Evolutionary conservation across 2,329 filamentous ascomycete species (phyloP).

Genomic region (Calonectria pseudoreteaudii): DNA sequence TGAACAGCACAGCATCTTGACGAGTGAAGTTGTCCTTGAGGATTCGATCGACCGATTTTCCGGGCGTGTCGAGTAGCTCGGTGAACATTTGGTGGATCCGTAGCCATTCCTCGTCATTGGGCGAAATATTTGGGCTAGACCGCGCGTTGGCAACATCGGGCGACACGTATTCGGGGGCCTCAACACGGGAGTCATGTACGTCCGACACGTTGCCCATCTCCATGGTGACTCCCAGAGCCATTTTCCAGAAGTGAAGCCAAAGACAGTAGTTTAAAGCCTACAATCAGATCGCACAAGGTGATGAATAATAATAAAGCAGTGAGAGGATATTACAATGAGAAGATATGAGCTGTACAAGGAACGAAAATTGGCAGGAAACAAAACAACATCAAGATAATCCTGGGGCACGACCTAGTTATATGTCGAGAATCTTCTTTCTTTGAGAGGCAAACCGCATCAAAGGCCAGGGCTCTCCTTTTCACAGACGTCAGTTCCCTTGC

Average conservation of each 20-base stretch:
- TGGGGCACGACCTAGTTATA: neutral
- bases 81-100: slow-evolving; percentile 47
- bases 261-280: neutral
- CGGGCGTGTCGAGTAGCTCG: slow-evolving; percentile 35
- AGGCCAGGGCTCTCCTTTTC: neutral
- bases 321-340: neutral
- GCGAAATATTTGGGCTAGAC: slow-evolving; percentile 37
- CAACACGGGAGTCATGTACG: neutral
- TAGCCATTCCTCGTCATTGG: slow-evolving; percentile 38
- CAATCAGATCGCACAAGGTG: too few species aligned
- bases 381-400: neutral
- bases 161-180: neutral
- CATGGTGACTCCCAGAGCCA: neutral
- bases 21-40: slow-evolving; percentile 48
- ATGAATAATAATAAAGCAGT: too few species aligned
- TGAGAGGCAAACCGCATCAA: neutral
- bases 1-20: slow-evolving; percentile 49
- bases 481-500: neutral
- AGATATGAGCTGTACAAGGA: too few species aligned
- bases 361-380: neutral
- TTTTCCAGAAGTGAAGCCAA: neutral
- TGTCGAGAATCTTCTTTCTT: neutral
- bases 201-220: neutral
- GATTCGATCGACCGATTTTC: slow-evolving; percentile 45
- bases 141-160: slow-evolving; percentile 19